Evolutionary conservation across 2,329 filamentous ascomycete species (phyloP).

Genomic region (Metarhizium album): DNA sequence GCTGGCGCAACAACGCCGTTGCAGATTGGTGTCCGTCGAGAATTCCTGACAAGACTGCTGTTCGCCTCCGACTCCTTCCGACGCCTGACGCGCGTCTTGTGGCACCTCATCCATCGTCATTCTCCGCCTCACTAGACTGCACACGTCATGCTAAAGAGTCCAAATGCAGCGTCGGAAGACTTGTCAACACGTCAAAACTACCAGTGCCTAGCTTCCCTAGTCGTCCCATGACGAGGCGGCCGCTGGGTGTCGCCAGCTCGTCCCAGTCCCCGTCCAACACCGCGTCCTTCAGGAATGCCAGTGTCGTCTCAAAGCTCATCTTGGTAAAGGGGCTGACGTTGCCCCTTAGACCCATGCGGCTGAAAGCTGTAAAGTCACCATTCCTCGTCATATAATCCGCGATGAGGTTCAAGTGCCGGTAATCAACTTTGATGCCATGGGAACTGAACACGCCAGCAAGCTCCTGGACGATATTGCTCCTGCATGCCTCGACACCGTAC

Average conservation of each 20-base stretch:
- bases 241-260: slow-evolving; percentile 73
- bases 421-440: slow-evolving; percentile 88
- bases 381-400: slow-evolving; percentile 96
- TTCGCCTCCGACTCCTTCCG: too few relatives aligned
- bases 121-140: too few relatives aligned
- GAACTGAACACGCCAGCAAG: slow-evolving; percentile 75
- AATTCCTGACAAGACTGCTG: too few relatives aligned
- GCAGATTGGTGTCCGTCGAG: too few relatives aligned
- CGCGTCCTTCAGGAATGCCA: slow-evolving; percentile 86
- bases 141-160: neutral
- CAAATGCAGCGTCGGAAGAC: slow-evolving; percentile 40
- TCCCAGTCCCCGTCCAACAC: slow-evolving; percentile 86
- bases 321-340: slow-evolving; percentile 90
- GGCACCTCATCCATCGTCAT: too few relatives aligned
- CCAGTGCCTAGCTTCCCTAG: slow-evolving; percentile 80
- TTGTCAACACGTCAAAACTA: slow-evolving; percentile 74
- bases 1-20: too few relatives aligned
- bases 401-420: slow-evolving; percentile 87
- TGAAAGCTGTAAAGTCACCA: slow-evolving; percentile 84
- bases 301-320: slow-evolving; percentile 98
- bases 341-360: slow-evolving; percentile 74
- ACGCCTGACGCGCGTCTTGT: too few relatives aligned
- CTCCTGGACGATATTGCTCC: slow-evolving; percentile 77
- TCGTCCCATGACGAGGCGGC: slow-evolving; percentile 78
- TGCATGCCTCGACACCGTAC: slow-evolving; percentile 91